These are phyloP conservation scores for Lagenidium giganteum DNA, from an alignment of 352 stramenopile species.

Conservation along the genomic window DNA sequence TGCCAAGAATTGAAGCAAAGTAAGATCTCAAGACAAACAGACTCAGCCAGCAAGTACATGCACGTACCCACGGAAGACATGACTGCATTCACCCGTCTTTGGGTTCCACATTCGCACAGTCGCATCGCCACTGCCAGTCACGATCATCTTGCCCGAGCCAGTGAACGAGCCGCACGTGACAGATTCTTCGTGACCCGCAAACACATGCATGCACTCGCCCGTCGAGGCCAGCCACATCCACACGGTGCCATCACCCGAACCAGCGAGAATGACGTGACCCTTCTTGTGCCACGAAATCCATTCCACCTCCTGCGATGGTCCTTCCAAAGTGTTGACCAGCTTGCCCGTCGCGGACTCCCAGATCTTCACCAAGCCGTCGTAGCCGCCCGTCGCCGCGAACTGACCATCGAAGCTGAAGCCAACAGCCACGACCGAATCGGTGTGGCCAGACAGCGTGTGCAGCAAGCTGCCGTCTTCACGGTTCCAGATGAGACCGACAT, in stretches of 20 bases:
- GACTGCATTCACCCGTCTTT: slow-evolving; percentile 91
- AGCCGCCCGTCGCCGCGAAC: slow-evolving; percentile 81
- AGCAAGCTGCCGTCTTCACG: slow-evolving; percentile 72
- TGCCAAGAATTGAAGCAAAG: slow-evolving; percentile 15
- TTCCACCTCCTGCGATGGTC: slow-evolving; percentile 87
- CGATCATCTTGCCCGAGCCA: slow-evolving; percentile 93
- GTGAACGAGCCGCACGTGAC: slow-evolving; percentile 95
- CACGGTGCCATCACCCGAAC: slow-evolving; percentile 84
- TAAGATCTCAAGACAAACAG: neutral
- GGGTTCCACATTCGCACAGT: slow-evolving; percentile 96
- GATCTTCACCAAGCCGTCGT: slow-evolving; percentile 85
- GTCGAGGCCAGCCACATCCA: slow-evolving; percentile 93
- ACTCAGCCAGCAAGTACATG: neutral
- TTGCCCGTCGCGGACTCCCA: slow-evolving; percentile 83
- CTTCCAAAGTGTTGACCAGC: slow-evolving; percentile 80
- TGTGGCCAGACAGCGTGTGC: slow-evolving; percentile 73
- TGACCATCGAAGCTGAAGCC: slow-evolving; percentile 87
- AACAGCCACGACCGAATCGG: slow-evolving; percentile 79
- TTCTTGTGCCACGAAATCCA: slow-evolving; percentile 90
- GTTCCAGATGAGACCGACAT: slow-evolving; percentile 85
- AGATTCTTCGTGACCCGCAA: slow-evolving; percentile 94
- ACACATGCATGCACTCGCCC: slow-evolving; percentile 97
- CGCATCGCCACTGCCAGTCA: slow-evolving; percentile 91
- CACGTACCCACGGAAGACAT: slow-evolving; percentile 82
- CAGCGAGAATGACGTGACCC: slow-evolving; percentile 85